These are phyloP conservation scores for Tilletia horrida DNA, from an alignment of 1,284 basidiomycete genomes.

Conservation along the genomic window DNA sequence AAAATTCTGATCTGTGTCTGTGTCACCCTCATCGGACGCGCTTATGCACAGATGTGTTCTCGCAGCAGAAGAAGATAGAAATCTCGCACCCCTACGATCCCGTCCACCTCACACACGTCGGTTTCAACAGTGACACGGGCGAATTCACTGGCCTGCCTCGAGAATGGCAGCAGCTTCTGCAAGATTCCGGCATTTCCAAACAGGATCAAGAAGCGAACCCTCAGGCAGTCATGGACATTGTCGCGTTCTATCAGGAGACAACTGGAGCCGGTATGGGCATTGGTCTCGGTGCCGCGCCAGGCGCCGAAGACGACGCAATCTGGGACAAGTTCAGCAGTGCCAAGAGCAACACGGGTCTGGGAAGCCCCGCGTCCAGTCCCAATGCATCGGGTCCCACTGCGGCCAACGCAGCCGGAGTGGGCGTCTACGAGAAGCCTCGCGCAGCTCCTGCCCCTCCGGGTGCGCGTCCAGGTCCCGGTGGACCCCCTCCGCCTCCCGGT, in stretches of 20 bases:
- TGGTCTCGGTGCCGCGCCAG: not conserved
- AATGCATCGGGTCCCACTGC: slow-evolving; percentile 18
- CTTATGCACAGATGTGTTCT: slow-evolving; percentile 66
- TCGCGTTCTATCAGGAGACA: slow-evolving; percentile 89
- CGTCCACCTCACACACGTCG: slow-evolving; percentile 98
- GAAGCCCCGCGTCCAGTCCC: slow-evolving; percentile 21
- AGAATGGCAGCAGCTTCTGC: slow-evolving; percentile 96
- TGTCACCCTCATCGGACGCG: not conserved
- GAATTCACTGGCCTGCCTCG: slow-evolving; percentile 91
- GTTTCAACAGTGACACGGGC: slow-evolving; percentile 96
- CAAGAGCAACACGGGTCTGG: slow-evolving; percentile 28
- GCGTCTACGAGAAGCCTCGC: slow-evolving; percentile 39
- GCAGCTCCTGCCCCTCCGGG: slow-evolving; percentile 37
- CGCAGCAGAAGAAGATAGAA: slow-evolving; percentile 75
- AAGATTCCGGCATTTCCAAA: slow-evolving; percentile 91
- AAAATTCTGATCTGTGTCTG: not conserved
- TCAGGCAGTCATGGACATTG: slow-evolving; percentile 96
- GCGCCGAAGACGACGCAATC: slow-evolving; percentile 45
- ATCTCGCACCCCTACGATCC: slow-evolving; percentile 97
- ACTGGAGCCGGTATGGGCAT: slow-evolving; percentile 27
- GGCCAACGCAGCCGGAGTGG: slow-evolving; percentile 26
- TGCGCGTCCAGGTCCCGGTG: slow-evolving; percentile 3
- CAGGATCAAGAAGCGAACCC: slow-evolving; percentile 96
- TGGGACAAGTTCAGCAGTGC: slow-evolving; percentile 54
- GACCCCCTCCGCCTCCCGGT: slow-evolving; percentile 8